Percentiles rank a stretch among this genome's conserved stretches.
Evolutionary conservation across 139 green algal genomes (phyloP).

Genomic region (Tetraselmis striata): DNA sequence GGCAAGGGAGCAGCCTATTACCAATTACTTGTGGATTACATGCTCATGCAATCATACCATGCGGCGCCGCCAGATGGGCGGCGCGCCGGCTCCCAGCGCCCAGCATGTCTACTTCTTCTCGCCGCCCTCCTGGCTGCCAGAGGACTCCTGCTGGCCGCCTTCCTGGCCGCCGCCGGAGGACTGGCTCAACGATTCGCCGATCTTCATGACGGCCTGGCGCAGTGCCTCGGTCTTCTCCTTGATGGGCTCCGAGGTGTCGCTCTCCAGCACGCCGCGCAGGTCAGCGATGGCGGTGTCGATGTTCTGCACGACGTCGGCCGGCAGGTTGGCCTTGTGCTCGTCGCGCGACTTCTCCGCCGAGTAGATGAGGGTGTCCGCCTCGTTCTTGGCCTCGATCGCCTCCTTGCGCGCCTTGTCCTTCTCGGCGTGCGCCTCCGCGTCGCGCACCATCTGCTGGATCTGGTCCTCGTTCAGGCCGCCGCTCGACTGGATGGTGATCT

Average conservation of each 20-base stretch:
- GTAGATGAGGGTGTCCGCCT: conserved; percentile 87
- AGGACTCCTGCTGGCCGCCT: neutral
- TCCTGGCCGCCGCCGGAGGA: neutral
- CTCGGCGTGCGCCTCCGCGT: conserved; percentile 77
- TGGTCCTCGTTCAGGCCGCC: conserved; percentile 84
- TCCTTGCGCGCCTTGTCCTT: conserved; percentile 90
- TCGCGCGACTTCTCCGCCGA: conserved; percentile 43
- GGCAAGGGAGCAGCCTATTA: no score
- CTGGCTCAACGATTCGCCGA: conserved; percentile 78
- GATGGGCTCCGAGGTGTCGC: conserved; percentile 36
- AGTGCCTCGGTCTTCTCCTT: conserved; percentile 71
- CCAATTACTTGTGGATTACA: no score
- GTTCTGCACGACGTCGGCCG: conserved; percentile 74
- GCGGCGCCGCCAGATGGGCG: no score
- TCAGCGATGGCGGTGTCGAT: conserved; percentile 77
- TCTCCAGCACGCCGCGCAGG: conserved; percentile 51
- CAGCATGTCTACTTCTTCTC: no score
- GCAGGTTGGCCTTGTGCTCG: conserved; percentile 83
- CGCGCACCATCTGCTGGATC: conserved; percentile 92
- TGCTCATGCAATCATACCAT: no score
- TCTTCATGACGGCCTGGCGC: conserved; percentile 90
- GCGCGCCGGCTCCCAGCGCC: no score
- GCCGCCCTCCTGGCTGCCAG: neutral
- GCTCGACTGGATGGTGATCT: conserved; percentile 81
- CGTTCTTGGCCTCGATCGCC: conserved; percentile 90